Conservation (phyloP, 2,329 filamentous ascomycete species). For the Aspergillus tanneri region DNA sequence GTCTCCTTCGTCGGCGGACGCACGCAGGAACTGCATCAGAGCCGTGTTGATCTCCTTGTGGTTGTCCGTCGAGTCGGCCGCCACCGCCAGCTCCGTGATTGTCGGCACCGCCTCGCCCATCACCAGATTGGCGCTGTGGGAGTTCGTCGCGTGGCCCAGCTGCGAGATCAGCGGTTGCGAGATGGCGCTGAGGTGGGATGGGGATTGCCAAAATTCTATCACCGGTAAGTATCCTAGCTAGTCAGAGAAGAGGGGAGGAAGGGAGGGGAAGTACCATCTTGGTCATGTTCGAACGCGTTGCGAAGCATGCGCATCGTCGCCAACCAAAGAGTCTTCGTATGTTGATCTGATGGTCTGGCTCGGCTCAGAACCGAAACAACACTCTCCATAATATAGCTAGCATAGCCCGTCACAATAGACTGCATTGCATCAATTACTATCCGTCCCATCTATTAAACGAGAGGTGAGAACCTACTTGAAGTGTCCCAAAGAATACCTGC, state of each 20-base stretch:
- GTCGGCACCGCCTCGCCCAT: conserved; percentile 64
- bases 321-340: conserved; percentile 63
- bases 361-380: conserved; percentile 62
- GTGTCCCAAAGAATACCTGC: conserved; percentile 72
- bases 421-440: conserved; percentile 24
- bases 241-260: too few relatives aligned
- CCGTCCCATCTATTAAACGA: too few relatives aligned
- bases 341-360: conserved; percentile 41
- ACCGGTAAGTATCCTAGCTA: conserved; percentile 14
- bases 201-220: conserved; percentile 84
- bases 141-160: conserved; percentile 50
- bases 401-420: conserved; percentile 91
- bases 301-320: conserved; percentile 69
- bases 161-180: conserved; percentile 69
- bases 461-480: conserved; percentile 58
- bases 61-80: conserved; percentile 81
- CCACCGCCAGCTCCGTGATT: conserved; percentile 74
- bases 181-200: conserved; percentile 77
- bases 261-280: conserved; percentile 59
- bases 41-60: conserved; percentile 82
- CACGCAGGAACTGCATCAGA: conserved; percentile 74
- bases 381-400: conserved; percentile 77
- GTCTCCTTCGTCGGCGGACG: conserved; percentile 53
- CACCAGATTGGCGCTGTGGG: conserved; percentile 47
- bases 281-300: conserved; percentile 80